These are phyloP conservation scores for Blastocystis sp. DNA, from an alignment of 352 stramenopile species.

Conservation along the genomic window DNA sequence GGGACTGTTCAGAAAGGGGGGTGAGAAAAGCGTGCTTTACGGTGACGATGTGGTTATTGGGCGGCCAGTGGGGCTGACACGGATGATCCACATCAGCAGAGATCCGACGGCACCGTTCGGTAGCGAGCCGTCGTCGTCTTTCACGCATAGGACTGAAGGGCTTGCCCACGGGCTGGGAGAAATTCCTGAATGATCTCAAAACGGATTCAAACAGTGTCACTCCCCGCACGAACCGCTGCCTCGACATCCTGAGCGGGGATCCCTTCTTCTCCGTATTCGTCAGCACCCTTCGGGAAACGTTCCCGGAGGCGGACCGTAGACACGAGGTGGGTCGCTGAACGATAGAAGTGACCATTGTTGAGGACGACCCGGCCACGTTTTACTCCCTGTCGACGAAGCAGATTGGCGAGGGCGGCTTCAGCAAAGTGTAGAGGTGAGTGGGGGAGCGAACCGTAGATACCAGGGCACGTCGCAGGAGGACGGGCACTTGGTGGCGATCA, in stretches of 20 bases:
- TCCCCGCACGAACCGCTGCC: slow-evolving; percentile 76
- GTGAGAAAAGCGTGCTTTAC: no score
- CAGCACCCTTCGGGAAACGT: no score
- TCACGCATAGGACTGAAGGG: slow-evolving; percentile 70
- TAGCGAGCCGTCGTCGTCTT: not conserved
- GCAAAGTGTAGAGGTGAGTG: slow-evolving; percentile 74
- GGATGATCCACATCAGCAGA: slow-evolving; percentile 72
- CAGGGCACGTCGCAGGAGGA: slow-evolving; percentile 24
- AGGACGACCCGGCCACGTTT: slow-evolving; percentile 72
- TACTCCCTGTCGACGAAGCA: slow-evolving; percentile 3
- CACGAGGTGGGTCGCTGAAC: slow-evolving; percentile 68
- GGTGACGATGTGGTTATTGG: not conserved
- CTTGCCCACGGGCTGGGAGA: slow-evolving; percentile 73
- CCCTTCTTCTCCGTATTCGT: no score
- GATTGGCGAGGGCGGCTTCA: slow-evolving; percentile 75
- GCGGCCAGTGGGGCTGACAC: not conserved
- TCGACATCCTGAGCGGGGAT: slow-evolving; percentile 75
- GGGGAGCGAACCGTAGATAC: slow-evolving; percentile 62
- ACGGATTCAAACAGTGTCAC: slow-evolving; percentile 73
- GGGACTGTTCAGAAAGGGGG: no score
- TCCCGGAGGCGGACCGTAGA: slow-evolving; percentile 72
- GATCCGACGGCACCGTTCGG: slow-evolving; percentile 71
- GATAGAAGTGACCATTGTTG: slow-evolving; percentile 72
- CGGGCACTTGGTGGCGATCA: slow-evolving; percentile 73
- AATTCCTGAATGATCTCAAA: slow-evolving; percentile 75